Evolutionary conservation across 192 early-diverging fungal species (phyloP).

Genomic region (Rhizoclosmatium sp.): DNA sequence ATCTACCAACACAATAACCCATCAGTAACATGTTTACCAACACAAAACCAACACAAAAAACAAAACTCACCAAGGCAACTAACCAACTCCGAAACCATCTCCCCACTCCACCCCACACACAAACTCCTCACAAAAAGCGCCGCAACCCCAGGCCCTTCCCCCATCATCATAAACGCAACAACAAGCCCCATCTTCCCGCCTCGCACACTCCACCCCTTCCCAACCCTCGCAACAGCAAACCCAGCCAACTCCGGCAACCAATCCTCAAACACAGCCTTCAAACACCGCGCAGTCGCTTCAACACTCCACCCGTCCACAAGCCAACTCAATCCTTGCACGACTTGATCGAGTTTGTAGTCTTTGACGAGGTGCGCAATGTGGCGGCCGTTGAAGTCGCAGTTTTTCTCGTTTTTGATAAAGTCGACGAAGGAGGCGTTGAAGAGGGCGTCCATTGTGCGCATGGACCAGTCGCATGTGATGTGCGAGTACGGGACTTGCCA

Average conservation of each 20-base stretch:
- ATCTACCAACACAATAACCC: neutral
- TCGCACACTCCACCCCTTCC: conserved; percentile 39
- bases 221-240: conserved; percentile 43
- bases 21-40: neutral
- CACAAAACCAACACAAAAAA: neutral
- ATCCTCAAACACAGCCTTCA: conserved; percentile 48
- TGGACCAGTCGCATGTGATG: conserved; percentile 48
- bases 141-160: conserved; percentile 31
- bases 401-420: conserved; percentile 48
- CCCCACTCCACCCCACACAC: conserved; percentile 30
- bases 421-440: conserved; percentile 52
- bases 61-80: conserved; percentile 6
- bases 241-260: conserved; percentile 55
- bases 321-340: conserved; percentile 47
- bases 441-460: conserved; percentile 53
- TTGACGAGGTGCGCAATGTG: conserved; percentile 46
- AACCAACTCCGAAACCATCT: conserved; percentile 33
- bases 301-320: conserved; percentile 51
- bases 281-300: conserved; percentile 43
- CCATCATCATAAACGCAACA: conserved; percentile 48
- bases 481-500: conserved; percentile 1
- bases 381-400: conserved; percentile 47
- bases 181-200: conserved; percentile 44
- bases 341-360: conserved; percentile 52
- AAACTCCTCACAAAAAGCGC: conserved; percentile 46